These are phyloP conservation scores for Boletus edulis DNA, from an alignment of 768 basidiomycete genomes.

Conservation along the genomic window DNA sequence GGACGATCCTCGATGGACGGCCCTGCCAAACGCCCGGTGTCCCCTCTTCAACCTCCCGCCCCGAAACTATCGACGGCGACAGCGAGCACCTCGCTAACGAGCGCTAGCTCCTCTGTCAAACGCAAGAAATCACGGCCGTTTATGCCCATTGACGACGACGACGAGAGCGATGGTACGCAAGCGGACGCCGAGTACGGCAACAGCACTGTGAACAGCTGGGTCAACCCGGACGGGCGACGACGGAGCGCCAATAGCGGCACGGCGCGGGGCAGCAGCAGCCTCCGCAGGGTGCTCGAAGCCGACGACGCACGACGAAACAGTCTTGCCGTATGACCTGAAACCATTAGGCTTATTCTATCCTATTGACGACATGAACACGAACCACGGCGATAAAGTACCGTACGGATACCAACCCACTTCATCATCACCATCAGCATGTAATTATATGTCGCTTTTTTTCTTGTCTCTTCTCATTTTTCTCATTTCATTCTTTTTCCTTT, in stretches of 20 bases:
- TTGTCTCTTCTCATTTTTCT: neutral
- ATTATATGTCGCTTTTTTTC: slow-evolving; percentile 20
- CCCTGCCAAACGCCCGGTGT: slow-evolving; percentile 33
- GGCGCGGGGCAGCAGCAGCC: slow-evolving; percentile 21
- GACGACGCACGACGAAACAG: slow-evolving; percentile 65
- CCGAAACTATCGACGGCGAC: slow-evolving; percentile 36
- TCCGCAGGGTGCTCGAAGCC: slow-evolving; percentile 37
- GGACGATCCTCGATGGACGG: slow-evolving; percentile 40
- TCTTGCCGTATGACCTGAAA: slow-evolving; percentile 52
- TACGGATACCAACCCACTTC: slow-evolving; percentile 19
- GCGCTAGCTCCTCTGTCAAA: slow-evolving; percentile 32
- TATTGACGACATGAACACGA: slow-evolving; percentile 28
- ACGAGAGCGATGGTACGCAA: slow-evolving; percentile 67
- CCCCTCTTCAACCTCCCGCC: slow-evolving; percentile 30
- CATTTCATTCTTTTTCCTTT: neutral
- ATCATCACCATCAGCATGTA: slow-evolving; percentile 21
- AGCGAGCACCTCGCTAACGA: slow-evolving; percentile 32
- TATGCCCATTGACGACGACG: slow-evolving; percentile 45
- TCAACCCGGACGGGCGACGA: slow-evolving; percentile 56
- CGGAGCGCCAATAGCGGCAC: slow-evolving; percentile 33
- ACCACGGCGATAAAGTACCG: slow-evolving; percentile 14
- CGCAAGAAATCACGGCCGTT: slow-evolving; percentile 55
- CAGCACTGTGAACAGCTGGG: slow-evolving; percentile 43
- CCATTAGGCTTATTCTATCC: slow-evolving; percentile 35
- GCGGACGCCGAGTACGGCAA: slow-evolving; percentile 65